Conservation (phyloP, 2,329 filamentous ascomycete species). For the Periglandula ipomoeae region DNA sequence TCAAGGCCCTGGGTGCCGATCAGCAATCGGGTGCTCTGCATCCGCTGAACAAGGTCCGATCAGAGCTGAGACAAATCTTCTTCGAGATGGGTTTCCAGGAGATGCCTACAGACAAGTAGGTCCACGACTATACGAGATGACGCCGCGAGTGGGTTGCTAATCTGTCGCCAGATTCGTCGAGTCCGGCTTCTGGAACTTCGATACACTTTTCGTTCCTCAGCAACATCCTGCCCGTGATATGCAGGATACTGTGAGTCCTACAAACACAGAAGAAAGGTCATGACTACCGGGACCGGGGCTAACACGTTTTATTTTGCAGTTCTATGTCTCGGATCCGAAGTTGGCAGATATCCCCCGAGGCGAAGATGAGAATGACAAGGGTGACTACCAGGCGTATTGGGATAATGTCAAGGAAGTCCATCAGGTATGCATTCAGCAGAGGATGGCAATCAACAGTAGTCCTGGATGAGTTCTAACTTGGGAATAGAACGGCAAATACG, state of each 20-base stretch:
- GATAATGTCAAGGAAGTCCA: constrained; percentile 81
- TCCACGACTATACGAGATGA: too few relatives aligned
- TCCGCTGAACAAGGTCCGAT: constrained; percentile 85
- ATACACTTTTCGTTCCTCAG: constrained; percentile 86
- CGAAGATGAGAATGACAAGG: constrained; percentile 40
- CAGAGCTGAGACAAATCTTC: constrained; percentile 96
- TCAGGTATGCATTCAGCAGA: constrained; percentile 32
- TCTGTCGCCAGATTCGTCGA: constrained; percentile 57
- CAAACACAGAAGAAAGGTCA: background rate
- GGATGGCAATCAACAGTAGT: background rate
- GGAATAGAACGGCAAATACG: constrained; percentile 67
- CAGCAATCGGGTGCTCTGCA: constrained; percentile 54
- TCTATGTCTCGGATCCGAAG: constrained; percentile 90
- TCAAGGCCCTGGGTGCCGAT: constrained; percentile 60
- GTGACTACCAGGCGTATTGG: constrained; percentile 78
- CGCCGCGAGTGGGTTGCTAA: background rate
- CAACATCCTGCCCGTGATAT: constrained; percentile 96
- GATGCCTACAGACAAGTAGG: constrained; percentile 76
- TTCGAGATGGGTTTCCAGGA: constrained; percentile 98
- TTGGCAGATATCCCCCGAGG: constrained; percentile 54
- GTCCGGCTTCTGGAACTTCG: constrained; percentile 97
- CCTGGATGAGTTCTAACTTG: background rate
- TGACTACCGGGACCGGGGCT: background rate
- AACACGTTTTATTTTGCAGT: constrained; percentile 28
- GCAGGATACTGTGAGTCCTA: constrained; percentile 61